Base-by-base conservation (phyloP, 306 rosid species). In the Hippophae gyantsensis region DNA sequence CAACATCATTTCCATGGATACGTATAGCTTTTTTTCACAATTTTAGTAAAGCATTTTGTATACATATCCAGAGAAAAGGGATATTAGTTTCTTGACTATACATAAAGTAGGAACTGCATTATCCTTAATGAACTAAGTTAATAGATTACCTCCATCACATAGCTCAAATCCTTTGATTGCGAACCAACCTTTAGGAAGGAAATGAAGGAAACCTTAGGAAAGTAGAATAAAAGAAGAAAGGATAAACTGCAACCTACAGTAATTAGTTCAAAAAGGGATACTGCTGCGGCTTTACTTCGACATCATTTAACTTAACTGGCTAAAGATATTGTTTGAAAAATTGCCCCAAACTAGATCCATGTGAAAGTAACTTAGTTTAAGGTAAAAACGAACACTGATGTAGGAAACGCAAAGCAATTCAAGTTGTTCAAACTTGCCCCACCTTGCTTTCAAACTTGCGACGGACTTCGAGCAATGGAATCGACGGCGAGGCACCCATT, bases 321-420 rank as follows among this genome's bases (percentile, higher is more conserved):
- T 81, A 87, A 65, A 92, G 98, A 71, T 87, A 92, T 62, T 87
- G 89, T 70, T 73, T 78, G 69, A 76, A 92, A 78, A 83, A 92
- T 68, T 83, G 96, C 56, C 96, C 98, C 80, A 87, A 50, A 75
- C 98, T 92, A 56, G 98, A 92, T 74, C 98, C 98, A 95, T 87
- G 74, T 62, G 62, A 57, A 69, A 61, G 57, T 48, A 52, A 13
- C 42, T 42, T 38, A 60, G 18, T 18, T 18, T 18, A n/a, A 0
- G 0, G 18, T 0, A 0, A 18, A 18, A 18, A 18, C 0, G 18
- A 18, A 18, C 18, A 18, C 18, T 18, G 18, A 18, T 18, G 18
- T 18, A 18, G 18, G 18, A 18, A 18, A 18, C 18, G 18, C 0
- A 18, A 18, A 18, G 18, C 18, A 18, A 18, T 18, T 18, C 18